Evolutionary conservation across 2,329 filamentous ascomycete species (phyloP), one percentile per base, ranked within the genome.

Genomic region (Aspergillus caelatus): DNA sequence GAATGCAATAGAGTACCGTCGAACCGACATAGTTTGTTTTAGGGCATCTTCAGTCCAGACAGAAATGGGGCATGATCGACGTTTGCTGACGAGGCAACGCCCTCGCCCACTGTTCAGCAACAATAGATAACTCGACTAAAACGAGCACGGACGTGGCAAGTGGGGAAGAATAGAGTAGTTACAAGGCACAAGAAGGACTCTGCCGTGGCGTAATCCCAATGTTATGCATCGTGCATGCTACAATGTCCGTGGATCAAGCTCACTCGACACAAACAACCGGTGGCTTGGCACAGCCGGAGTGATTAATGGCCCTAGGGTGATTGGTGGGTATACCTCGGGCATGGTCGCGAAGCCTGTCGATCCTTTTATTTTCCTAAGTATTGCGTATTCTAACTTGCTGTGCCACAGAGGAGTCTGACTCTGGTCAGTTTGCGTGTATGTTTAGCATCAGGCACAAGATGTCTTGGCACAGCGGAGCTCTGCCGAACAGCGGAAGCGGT

Each of bases 391-490:
- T 34, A 4, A 9, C 39, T 28, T n/a, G 56, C 26, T 48, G 16
- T 50, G 32, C 62, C 21, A 36, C 53, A 52, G 62, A 58, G 26
- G 46, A 30, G 8, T 41, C 39, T 41, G 39, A 30, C 7, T 41
- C 39, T 41, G 39, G 39, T n/a, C 39, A n/a, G 19, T 14, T 23
- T 26, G 21, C 23, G 45, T 28, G 45, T n/a, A 48, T 48, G 12
- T 23, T 28, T 48, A 14, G n/a, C 45, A 48, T 28, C 45, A 48
- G 45, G 21, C 45, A 50, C 45, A 8, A 16, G 11, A 28, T 30
- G 19, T 19, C 57, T 62, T 62, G 60, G 56, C 60, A 54, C n/a
- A 48, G 57, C 60, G 60, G 60, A 58, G 57, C 23, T 39, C 48
- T 12, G 30, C 60, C 60, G 48, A 43, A 39, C 23, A 28, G 46